A percentile compares a stretch with the other conserved stretches of the same genome.
Evolutionary conservation across 495 filamentous ascomycete genomes (phyloP).

Genomic region (Letharia lupina): DNA sequence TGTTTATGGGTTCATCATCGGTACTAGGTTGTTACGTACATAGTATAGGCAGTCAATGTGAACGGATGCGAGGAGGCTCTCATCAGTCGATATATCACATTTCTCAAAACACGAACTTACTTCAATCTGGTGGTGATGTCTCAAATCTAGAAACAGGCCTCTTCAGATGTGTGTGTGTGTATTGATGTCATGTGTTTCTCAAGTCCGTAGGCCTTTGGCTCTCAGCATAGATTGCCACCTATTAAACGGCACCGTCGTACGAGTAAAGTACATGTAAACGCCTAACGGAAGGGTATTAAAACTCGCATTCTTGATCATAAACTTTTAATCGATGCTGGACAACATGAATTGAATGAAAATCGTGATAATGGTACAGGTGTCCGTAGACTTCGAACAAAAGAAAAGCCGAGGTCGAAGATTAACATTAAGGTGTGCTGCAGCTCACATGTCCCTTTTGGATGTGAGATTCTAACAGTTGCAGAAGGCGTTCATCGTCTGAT

Average conservation of each 20-base stretch:
- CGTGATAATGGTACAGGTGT: conserved; percentile 16
- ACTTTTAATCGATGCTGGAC: conserved; percentile 10
- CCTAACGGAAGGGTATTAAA: conserved; percentile 13
- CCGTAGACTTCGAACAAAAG: background rate
- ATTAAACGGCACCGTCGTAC: background rate
- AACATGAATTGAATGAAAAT: conserved; percentile 2
- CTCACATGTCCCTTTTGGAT: background rate
- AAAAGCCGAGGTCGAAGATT: background rate
- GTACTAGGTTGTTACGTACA: background rate
- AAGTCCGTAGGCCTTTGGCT: background rate
- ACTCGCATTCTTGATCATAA: background rate
- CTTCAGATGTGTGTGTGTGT: background rate
- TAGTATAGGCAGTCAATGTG: background rate
- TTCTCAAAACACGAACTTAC: background rate
- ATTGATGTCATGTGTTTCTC: background rate
- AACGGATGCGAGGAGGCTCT: background rate
- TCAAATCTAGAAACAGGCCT: background rate
- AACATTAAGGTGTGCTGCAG: conserved; percentile 7
- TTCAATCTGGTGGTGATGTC: background rate
- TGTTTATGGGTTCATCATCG: background rate
- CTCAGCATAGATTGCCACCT: background rate
- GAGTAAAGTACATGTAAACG: conserved; percentile 8
- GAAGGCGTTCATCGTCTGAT: conserved; percentile 1
- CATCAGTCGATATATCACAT: background rate
- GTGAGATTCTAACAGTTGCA: background rate